Evolutionary conservation across 768 basidiomycete species (phyloP).

Genomic region (Kwoniella sp.): DNA sequence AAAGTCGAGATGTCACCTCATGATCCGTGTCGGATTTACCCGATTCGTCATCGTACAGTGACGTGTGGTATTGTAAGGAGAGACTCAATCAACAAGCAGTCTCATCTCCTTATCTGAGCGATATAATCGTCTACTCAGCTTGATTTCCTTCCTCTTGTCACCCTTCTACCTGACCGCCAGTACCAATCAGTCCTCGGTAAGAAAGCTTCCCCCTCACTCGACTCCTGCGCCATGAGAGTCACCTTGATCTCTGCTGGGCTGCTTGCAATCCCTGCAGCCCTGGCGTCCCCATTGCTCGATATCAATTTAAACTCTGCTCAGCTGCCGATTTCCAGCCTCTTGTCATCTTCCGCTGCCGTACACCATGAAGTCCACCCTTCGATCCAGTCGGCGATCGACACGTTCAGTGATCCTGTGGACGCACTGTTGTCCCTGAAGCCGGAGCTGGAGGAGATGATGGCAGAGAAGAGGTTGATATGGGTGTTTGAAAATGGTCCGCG

Average conservation of each 20-base stretch:
- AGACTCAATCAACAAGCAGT: too few species aligned
- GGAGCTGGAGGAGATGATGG: conserved; percentile 20
- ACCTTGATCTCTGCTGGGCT: not conserved
- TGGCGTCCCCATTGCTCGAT: not conserved
- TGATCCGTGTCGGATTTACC: too few species aligned
- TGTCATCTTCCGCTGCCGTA: not conserved
- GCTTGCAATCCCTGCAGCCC: not conserved
- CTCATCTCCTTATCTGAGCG: too few species aligned
- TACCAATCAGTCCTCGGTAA: too few species aligned
- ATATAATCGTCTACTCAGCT: too few species aligned
- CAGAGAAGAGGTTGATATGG: conserved; percentile 26
- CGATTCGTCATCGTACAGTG: too few species aligned
- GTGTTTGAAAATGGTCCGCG: conserved; percentile 14
- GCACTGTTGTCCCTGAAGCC: conserved; percentile 23
- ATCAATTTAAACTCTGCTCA: conserved; percentile 12
- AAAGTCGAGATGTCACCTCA: too few species aligned
- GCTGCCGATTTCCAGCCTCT: conserved; percentile 16
- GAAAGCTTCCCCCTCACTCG: too few species aligned
- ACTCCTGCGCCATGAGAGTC: not conserved
- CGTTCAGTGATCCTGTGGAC: conserved; percentile 30
- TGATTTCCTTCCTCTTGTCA: too few species aligned
- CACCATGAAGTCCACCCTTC: conserved; percentile 17
- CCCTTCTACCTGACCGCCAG: too few species aligned
- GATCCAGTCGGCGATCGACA: conserved; percentile 9
- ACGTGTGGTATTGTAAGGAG: too few species aligned